Percentiles rank a stretch among this genome's conserved stretches.
Conservation (phyloP, 768 basidiomycete genomes). For the Lactarius trivialis region DNA sequence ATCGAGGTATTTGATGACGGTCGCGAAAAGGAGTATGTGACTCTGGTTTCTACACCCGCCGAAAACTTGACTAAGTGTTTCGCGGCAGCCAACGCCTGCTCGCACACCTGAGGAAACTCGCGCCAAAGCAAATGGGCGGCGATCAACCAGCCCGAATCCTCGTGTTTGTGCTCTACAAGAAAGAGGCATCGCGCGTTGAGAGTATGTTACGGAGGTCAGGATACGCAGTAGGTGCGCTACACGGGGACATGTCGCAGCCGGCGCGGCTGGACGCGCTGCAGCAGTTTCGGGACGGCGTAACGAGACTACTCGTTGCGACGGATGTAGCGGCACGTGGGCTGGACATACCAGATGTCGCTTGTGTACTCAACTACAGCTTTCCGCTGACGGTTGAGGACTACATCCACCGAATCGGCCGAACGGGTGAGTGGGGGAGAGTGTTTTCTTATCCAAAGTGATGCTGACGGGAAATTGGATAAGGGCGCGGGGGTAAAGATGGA, state of each 20-base stretch:
- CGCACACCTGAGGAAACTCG: slow-evolving; percentile 45
- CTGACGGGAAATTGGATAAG: slow-evolving; percentile 32
- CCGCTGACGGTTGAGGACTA: slow-evolving; percentile 94
- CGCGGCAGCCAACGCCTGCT: slow-evolving; percentile 52
- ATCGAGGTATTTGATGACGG: slow-evolving; percentile 89
- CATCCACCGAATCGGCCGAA: slow-evolving; percentile 84
- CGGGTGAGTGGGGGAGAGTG: slow-evolving; percentile 46
- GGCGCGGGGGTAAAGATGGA: slow-evolving; percentile 84
- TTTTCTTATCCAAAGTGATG: not conserved
- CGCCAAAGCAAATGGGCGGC: slow-evolving; percentile 56
- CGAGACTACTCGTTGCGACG: slow-evolving; percentile 84
- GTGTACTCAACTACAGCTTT: slow-evolving; percentile 97
- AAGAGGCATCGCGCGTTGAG: slow-evolving; percentile 90
- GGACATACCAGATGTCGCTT: slow-evolving; percentile 93
- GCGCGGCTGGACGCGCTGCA: slow-evolving; percentile 82
- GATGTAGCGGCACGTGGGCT: slow-evolving; percentile 96
- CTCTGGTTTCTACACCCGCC: not conserved
- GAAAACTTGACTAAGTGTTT: not conserved
- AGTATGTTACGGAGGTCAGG: slow-evolving; percentile 65
- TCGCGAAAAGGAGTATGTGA: slow-evolving; percentile 75
- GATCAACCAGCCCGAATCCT: slow-evolving; percentile 64
- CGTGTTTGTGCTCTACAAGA: slow-evolving; percentile 96
- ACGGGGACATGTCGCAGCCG: slow-evolving; percentile 85
- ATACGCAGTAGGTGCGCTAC: slow-evolving; percentile 75
- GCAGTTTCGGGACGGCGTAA: slow-evolving; percentile 76